Base-by-base conservation (phyloP, 129 eudicot species). In the Apium graveolens region DNA sequence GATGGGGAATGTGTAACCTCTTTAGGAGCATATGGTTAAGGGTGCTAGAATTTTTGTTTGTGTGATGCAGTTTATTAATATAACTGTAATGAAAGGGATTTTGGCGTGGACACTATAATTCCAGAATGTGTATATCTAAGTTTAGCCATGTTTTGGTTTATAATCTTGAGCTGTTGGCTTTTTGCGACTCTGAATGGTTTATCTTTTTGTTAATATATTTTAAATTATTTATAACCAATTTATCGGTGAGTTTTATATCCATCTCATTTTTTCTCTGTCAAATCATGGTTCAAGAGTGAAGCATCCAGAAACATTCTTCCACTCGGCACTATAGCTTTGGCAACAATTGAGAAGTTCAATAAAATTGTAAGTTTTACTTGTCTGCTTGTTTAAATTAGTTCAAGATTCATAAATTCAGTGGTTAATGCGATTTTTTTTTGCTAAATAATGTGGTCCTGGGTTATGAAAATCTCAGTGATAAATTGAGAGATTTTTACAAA, bases 281-380 rank as follows among this genome's bases (percentile, higher is more conserved):
- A 69, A 71, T 78, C 76, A 60, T n/a, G 82, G 26, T 46, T 78
- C 34, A 77, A 96, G 99, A 92, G 96, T 80, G 97, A 90, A 78
- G 96, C 83, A 73, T 89, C 93, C 73, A 86, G 95, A 83, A 89
- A 88, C 77, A 85, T 96, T 68, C 88, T 90, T 75, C 85, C 87
- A 81, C 90, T 92, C 78, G 99, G 99, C 80, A 96, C 99, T 35
- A 92, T 92, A 84, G 93, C 99, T 3, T 83, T 96, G 84, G 91
- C 97, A 17, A 88, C 97, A 78, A 89, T 96, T 20, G 99, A 96
- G 74, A 96, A 92, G 86, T 90, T 96, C 86, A 87, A 83, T 86
- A 96, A 90, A 83, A 82, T 88, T 72, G 99, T 92, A 87, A 85
- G 99, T 90, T 80, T 77, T 78, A 34, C 83, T 78, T 80, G 60